These are phyloP conservation scores for Takakia lepidozioides DNA, from an alignment of 225 moss, liverwort and hornwort species.

Conservation along the genomic window DNA sequence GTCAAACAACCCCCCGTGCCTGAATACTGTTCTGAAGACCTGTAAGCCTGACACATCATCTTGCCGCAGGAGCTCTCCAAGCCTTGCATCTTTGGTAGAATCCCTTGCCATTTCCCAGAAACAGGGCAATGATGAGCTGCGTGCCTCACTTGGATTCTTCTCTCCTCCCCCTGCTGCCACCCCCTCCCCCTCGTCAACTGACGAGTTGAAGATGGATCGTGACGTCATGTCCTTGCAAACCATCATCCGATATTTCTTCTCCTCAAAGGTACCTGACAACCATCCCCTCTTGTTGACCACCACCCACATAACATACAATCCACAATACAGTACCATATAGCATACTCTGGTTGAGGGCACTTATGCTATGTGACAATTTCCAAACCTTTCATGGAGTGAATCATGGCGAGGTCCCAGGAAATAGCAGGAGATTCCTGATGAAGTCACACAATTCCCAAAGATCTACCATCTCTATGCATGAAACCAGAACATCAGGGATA, in stretches of 20 bases:
- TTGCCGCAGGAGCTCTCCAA: slow-evolving; percentile 36
- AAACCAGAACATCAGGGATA: too few species aligned
- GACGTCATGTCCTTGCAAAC: slow-evolving; percentile 88
- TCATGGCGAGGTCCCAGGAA: background rate
- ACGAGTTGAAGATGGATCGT: slow-evolving; percentile 56
- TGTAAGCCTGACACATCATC: slow-evolving; percentile 25
- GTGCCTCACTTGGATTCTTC: slow-evolving; percentile 5
- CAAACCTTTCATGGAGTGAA: background rate
- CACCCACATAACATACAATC: too few species aligned
- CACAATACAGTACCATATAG: too few species aligned
- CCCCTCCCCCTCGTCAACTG: slow-evolving; percentile 20
- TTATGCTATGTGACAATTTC: background rate
- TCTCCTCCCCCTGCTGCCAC: slow-evolving; percentile 1
- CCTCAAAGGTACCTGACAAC: slow-evolving; percentile 57
- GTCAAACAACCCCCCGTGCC: slow-evolving; percentile 45
- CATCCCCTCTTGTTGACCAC: too few species aligned
- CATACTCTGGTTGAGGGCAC: background rate
- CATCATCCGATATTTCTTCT: slow-evolving; percentile 70
- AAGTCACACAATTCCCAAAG: too few species aligned
- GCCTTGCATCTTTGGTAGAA: slow-evolving; percentile 19
- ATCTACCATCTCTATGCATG: too few species aligned
- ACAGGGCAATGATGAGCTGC: slow-evolving; percentile 17
- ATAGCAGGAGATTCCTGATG: too few species aligned
- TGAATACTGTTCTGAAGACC: slow-evolving; percentile 29
- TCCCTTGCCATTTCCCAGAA: slow-evolving; percentile 39